Base-by-base conservation (phyloP, 805 yeast genomes). In the Candida verbasci region DNA sequence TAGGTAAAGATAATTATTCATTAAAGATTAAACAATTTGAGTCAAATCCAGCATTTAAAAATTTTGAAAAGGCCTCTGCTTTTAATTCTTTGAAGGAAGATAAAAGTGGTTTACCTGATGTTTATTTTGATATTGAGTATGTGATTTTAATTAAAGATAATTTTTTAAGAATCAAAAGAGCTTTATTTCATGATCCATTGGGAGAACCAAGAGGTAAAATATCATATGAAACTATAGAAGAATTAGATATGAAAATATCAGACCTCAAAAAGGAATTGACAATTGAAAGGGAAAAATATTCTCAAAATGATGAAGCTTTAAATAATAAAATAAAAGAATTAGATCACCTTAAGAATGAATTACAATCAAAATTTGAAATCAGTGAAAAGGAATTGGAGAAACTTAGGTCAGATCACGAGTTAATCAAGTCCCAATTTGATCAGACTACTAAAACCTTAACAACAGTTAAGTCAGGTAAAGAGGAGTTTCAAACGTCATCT, bases 101-200 rank as follows among this genome's bases (percentile, higher is more conserved):
- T 53, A 81, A 78, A 2, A 79, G 95, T 1, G 98, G 98, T 1
- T 70, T 91, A 28, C 98, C 97, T 0, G 76, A 78, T 40, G 83
- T 91, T 1, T 87, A 74, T 49, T 82, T 93, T 51, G 82, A 80
- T 40, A 53, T 73, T 0, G 59, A 69, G 2, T 86, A 86, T 53
- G 78, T 85, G 3, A 64, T 62, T 3, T 61, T 88, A 35, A 62
- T 93, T 29, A 79, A 78, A 43, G 93, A 83, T 2, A 83, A 86
- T 48, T 77, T 72, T 43, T 46, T 59, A 7, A 70, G 96, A 40
- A 76, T 93, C 18, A 74, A 73, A 43, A 72, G 79, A 30, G 81
- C 95, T 0, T 60, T 91, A 24, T 79, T 78, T 24, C 82, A 79
- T 43, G 86, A 80, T 48, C 95, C 97, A 0, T 62, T 69, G 5